Conservation (phyloP, 2,329 filamentous ascomycete species). For the Capronia coronata region DNA sequence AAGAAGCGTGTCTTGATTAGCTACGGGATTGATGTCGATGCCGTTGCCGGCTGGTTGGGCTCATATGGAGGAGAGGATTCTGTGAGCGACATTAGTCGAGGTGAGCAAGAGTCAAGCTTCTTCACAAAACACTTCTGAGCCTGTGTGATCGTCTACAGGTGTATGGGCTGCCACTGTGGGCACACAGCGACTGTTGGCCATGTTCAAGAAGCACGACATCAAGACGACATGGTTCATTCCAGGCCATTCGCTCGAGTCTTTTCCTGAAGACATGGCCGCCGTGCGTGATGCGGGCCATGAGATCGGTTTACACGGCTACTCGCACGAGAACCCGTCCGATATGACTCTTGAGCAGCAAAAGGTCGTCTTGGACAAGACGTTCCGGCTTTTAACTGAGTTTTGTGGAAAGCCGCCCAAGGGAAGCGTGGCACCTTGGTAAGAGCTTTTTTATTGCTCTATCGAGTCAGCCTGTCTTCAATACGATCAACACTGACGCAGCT, state of each 20-base stretch:
- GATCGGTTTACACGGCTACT: conserved; percentile 59
- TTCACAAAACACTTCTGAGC: not conserved
- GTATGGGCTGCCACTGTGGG: conserved; percentile 65
- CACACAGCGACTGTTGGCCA: conserved; percentile 58
- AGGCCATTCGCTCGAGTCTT: conserved; percentile 56
- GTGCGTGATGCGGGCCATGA: conserved; percentile 60
- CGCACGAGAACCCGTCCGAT: conserved; percentile 64
- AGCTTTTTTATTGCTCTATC: not conserved
- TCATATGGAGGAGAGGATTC: conserved; percentile 71
- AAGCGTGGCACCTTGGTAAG: conserved; percentile 59
- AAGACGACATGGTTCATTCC: conserved; percentile 58
- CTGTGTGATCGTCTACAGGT: conserved; percentile 29
- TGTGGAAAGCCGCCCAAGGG: conserved; percentile 67
- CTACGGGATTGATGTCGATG: conserved; percentile 69
- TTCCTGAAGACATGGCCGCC: conserved; percentile 58
- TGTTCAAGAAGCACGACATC: conserved; percentile 46
- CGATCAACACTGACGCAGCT: not conserved
- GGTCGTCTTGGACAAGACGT: conserved; percentile 68
- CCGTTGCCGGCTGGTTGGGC: conserved; percentile 69
- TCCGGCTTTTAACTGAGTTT: conserved; percentile 58
- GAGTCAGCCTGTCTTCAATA: not conserved
- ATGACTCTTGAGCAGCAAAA: conserved; percentile 71
- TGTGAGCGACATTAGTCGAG: conserved; percentile 64
- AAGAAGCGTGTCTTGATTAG: conserved; percentile 51
- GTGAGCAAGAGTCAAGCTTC: conserved; percentile 33